phyloP scores from a whole-genome alignment of 2,329 filamentous ascomycete species.

The Coleophoma cylindrospora region DNA sequence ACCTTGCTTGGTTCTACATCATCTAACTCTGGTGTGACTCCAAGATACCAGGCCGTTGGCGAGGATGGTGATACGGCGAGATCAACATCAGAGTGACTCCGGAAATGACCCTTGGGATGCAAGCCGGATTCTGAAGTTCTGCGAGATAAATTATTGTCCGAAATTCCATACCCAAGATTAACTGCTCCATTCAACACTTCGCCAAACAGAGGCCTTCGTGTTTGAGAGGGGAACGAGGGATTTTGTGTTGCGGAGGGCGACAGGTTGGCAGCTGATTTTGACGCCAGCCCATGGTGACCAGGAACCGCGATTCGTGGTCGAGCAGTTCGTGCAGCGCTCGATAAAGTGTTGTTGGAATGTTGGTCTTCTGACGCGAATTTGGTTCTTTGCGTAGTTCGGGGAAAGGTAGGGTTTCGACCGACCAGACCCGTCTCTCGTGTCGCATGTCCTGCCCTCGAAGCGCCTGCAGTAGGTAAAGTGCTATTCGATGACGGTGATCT shows the following conservation, averaged over 20 bases:
- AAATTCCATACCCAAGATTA: constrained; percentile 56
- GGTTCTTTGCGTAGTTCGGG: constrained; percentile 33
- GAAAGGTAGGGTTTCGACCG: constrained; percentile 9
- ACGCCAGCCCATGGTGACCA: constrained; percentile 28
- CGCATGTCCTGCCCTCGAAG: constrained; percentile 12
- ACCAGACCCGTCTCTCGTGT: constrained; percentile 13
- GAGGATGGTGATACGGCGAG: constrained; percentile 49
- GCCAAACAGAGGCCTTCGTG: constrained; percentile 64
- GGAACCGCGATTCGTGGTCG: constrained; percentile 40
- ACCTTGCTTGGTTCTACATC: constrained; percentile 21
- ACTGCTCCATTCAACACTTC: constrained; percentile 57
- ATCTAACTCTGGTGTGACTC: constrained; percentile 36
- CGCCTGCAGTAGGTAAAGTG: constrained; percentile 6
- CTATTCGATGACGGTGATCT: constrained; percentile 20
- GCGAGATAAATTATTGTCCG: constrained; percentile 38
- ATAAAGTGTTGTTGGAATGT: constrained; percentile 48
- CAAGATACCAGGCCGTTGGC: constrained; percentile 61
- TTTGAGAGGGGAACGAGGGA: constrained; percentile 15
- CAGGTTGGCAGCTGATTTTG: constrained; percentile 39
- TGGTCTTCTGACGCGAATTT: constrained; percentile 46
- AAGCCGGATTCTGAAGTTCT: constrained; percentile 70
- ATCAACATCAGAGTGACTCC: constrained; percentile 51
- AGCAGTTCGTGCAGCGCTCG: constrained; percentile 54
- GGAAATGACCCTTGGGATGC: constrained; percentile 43
- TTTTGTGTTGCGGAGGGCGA: constrained; percentile 26